Evolutionary conservation across 179 eudicot species (phyloP).

Genomic region (Spergularia azorica): DNA sequence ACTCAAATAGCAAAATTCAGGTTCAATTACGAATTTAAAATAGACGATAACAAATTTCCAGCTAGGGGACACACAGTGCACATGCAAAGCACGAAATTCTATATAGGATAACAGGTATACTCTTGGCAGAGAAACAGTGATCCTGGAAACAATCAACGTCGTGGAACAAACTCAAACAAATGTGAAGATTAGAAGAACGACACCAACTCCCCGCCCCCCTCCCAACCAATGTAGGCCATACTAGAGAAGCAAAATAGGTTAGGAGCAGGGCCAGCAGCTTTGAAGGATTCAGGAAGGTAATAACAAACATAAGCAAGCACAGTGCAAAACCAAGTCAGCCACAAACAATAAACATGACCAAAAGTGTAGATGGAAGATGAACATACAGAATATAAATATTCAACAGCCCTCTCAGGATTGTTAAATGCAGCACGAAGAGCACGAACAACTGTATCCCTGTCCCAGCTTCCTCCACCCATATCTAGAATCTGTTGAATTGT

Average conservation of each 20-base stretch:
- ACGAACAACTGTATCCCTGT: slow-evolving; percentile 84
- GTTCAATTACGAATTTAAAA: neutral
- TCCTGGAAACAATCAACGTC: neutral
- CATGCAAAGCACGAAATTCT: neutral
- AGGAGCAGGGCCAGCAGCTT: neutral
- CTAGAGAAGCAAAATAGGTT: neutral
- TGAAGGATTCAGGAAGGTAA: neutral
- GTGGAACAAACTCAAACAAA: neutral
- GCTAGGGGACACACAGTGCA: neutral
- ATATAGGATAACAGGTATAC: neutral
- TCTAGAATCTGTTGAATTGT: slow-evolving; percentile 92
- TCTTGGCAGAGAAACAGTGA: too few relatives aligned
- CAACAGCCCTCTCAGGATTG: slow-evolving; percentile 99
- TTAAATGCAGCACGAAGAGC: slow-evolving; percentile 95
- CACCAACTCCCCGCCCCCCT: neutral
- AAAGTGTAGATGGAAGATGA: slow-evolving; percentile 13
- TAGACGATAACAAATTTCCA: neutral
- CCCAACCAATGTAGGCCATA: neutral
- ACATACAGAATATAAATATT: slow-evolving; percentile 86
- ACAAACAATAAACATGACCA: neutral
- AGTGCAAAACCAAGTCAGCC: neutral
- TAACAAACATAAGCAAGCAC: neutral
- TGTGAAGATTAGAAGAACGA: neutral
- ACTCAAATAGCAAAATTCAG: neutral
- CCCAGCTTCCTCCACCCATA: slow-evolving; percentile 99